phyloP scores from a whole-genome alignment of 163 green algal species.

The Scenedesmus sp. region DNA sequence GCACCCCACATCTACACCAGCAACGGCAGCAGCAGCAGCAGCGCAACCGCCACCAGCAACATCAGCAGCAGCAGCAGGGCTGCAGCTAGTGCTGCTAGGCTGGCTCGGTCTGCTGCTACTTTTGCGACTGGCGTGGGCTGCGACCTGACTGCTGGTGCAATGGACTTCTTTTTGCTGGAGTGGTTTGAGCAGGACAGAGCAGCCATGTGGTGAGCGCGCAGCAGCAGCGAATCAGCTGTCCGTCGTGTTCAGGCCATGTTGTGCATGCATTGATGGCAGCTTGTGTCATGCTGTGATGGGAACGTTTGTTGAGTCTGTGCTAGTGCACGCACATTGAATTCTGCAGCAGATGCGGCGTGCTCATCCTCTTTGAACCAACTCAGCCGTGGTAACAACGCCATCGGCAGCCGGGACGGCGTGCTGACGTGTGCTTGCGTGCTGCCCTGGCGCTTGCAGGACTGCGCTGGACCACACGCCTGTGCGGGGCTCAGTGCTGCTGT shows the following conservation, averaged over 20 bases:
- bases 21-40: neutral
- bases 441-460: too few relatives aligned
- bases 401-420: too few relatives aligned
- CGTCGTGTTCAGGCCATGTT: too few relatives aligned
- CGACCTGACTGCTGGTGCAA: neutral
- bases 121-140: neutral
- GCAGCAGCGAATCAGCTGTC: too few relatives aligned
- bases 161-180: constrained; percentile 34
- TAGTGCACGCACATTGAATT: too few relatives aligned
- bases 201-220: constrained; percentile 1
- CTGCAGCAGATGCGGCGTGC: too few relatives aligned
- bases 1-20: neutral
- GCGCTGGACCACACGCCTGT: too few relatives aligned
- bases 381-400: too few relatives aligned
- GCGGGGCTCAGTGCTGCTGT: neutral
- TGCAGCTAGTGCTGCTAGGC: neutral
- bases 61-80: neutral
- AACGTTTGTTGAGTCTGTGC: too few relatives aligned
- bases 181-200: constrained; percentile 29
- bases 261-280: neutral
- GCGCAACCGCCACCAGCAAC: neutral
- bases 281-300: too few relatives aligned
- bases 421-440: too few relatives aligned
- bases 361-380: too few relatives aligned
- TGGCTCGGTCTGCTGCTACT: neutral